phyloP scores from a whole-genome alignment of 139 green algal species.

The Chlorella ohadii region DNA sequence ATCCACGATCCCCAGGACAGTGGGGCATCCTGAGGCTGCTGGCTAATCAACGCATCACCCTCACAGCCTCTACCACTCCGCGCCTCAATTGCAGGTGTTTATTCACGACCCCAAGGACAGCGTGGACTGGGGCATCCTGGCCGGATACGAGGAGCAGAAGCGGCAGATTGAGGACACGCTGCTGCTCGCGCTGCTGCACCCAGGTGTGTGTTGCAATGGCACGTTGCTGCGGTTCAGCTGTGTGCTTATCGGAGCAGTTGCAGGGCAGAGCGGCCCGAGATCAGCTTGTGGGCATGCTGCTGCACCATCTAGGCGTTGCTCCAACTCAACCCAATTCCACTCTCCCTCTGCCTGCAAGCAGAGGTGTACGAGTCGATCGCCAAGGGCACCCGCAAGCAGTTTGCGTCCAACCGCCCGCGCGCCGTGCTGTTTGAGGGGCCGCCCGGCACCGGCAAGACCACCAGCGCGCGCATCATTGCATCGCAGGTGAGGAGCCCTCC shows the following conservation, averaged over 20 bases:
- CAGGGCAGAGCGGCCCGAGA: no score
- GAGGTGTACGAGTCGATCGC: slow-evolving; percentile 83
- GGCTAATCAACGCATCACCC: no score
- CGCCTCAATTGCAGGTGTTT: no score
- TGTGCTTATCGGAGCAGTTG: no score
- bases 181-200: slow-evolving; percentile 79
- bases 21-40: no score
- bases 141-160: slow-evolving; percentile 92
- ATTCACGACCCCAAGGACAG: slow-evolving; percentile 48
- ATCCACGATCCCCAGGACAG: no score
- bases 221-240: no score
- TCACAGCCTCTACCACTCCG: no score
- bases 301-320: no score
- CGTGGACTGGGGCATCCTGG: slow-evolving; percentile 72
- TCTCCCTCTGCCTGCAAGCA: no score
- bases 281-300: no score
- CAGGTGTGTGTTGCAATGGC: slow-evolving; percentile 35
- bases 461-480: slow-evolving; percentile 78
- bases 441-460: slow-evolving; percentile 91
- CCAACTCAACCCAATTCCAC: no score
- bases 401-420: slow-evolving; percentile 68
- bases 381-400: slow-evolving; percentile 61
- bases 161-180: slow-evolving; percentile 89
- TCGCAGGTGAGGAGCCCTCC: slow-evolving; percentile 8
- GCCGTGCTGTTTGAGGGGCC: slow-evolving; percentile 93